Conservation (phyloP, 2,329 filamentous ascomycete species). For the Cercospora brassicicola region DNA sequence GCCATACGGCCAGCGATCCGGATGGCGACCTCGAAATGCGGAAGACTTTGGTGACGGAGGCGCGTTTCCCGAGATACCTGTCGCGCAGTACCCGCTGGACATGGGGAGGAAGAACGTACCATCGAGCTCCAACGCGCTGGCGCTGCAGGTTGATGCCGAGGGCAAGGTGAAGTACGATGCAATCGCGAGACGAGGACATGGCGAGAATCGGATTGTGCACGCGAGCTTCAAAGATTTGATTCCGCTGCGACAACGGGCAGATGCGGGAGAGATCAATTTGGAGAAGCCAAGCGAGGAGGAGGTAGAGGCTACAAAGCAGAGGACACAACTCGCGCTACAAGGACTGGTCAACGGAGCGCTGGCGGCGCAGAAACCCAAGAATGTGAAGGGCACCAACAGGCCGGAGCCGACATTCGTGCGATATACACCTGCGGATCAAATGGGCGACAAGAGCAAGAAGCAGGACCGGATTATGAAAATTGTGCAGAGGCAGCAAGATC, state of each 20-base stretch:
- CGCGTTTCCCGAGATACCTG: constrained; percentile 88
- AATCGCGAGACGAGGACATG: constrained; percentile 86
- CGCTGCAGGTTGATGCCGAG: constrained; percentile 86
- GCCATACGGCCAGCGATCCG: constrained; percentile 78
- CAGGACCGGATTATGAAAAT: constrained; percentile 98
- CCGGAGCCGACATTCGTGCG: constrained; percentile 90
- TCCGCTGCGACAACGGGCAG: constrained; percentile 84
- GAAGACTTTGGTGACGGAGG: constrained; percentile 97
- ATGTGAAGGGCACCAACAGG: constrained; percentile 75
- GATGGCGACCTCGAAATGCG: constrained; percentile 84
- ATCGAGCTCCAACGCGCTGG: constrained; percentile 77
- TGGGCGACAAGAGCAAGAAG: constrained; percentile 83
- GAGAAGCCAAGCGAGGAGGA: constrained; percentile 81
- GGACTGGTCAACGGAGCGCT: constrained; percentile 81
- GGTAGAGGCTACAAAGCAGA: constrained; percentile 78
- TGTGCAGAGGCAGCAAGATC: constrained; percentile 87
- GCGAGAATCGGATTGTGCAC: constrained; percentile 80
- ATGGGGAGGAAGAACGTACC: constrained; percentile 76
- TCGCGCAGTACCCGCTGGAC: constrained; percentile 92
- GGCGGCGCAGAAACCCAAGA: constrained; percentile 93
- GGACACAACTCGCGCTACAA: constrained; percentile 82
- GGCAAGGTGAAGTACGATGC: constrained; percentile 97
- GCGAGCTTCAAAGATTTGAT: constrained; percentile 97
- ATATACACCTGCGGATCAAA: constrained; percentile 94
- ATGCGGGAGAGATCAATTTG: constrained; percentile 87